Evolutionary conservation across 2,329 filamentous ascomycete species (phyloP).

Genomic region (Mycogone perniciosa): DNA sequence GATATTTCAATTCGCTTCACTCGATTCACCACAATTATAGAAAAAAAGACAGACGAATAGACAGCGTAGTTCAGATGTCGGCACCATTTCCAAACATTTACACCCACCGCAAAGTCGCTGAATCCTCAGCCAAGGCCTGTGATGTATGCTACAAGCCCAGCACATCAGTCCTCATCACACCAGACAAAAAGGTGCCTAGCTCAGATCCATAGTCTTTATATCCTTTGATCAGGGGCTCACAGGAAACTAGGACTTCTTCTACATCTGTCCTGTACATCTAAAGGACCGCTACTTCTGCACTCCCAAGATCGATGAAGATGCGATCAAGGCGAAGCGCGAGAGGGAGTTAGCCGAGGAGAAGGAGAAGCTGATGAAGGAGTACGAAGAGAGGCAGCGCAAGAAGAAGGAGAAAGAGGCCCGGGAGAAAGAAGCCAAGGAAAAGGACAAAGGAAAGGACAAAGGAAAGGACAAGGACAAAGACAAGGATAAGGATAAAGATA

Average conservation of each 20-base stretch:
- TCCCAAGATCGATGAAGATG: slow-evolving; percentile 64
- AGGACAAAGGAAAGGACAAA: slow-evolving; percentile 40
- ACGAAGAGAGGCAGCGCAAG: slow-evolving; percentile 64
- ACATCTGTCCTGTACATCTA: slow-evolving; percentile 76
- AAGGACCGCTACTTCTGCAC: slow-evolving; percentile 76
- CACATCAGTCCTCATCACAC: slow-evolving; percentile 79
- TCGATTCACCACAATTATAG: neutral
- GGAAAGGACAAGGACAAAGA: slow-evolving; percentile 40
- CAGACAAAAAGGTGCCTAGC: slow-evolving; percentile 70
- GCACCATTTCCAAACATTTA: slow-evolving; percentile 66
- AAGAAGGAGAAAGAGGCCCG: slow-evolving; percentile 60
- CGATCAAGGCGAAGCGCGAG: slow-evolving; percentile 54
- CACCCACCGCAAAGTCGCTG: slow-evolving; percentile 79
- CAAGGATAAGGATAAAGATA: slow-evolving; percentile 35
- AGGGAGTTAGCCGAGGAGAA: slow-evolving; percentile 59
- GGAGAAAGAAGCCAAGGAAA: slow-evolving; percentile 40
- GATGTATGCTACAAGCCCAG: slow-evolving; percentile 88
- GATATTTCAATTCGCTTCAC: neutral
- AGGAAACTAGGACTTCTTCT: slow-evolving; percentile 68
- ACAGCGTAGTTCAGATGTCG: slow-evolving; percentile 11
- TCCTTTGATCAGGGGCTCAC: slow-evolving; percentile 1
- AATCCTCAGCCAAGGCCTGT: slow-evolving; percentile 75
- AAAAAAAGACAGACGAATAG: neutral
- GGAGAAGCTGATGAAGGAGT: slow-evolving; percentile 65
- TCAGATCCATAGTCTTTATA: neutral